Evolutionary conservation across 2,329 filamentous ascomycete genomes (phyloP).

Genomic region (Zymoseptoria ardabiliae): DNA sequence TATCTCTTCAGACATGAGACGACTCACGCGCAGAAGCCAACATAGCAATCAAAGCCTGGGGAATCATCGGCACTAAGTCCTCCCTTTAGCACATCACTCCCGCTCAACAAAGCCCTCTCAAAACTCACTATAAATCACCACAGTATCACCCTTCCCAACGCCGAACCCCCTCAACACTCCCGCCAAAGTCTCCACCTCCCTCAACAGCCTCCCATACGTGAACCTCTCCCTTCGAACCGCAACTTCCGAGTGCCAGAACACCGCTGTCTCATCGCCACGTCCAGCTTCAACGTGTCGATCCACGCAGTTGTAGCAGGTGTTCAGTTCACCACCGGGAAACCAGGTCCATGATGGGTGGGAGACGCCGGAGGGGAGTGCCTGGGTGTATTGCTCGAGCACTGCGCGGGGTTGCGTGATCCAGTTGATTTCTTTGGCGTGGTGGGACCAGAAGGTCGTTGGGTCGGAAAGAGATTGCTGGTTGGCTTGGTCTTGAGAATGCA

Average conservation of each 20-base stretch:
- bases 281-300: slow-evolving; percentile 77
- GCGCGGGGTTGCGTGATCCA: background rate
- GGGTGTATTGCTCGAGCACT: background rate
- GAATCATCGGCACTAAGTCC: slow-evolving; percentile 74
- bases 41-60: slow-evolving; percentile 77
- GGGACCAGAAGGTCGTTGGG: background rate
- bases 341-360: background rate
- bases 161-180: slow-evolving; percentile 76
- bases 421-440: background rate
- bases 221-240: slow-evolving; percentile 63
- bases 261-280: slow-evolving; percentile 64
- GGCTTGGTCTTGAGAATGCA: background rate
- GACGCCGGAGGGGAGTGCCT: background rate
- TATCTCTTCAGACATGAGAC: background rate
- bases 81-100: background rate
- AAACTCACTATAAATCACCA: slow-evolving; percentile 65
- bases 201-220: slow-evolving; percentile 66
- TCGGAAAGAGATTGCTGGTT: background rate
- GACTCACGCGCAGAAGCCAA: slow-evolving; percentile 48
- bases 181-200: slow-evolving; percentile 74
- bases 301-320: slow-evolving; percentile 35
- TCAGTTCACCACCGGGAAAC: background rate
- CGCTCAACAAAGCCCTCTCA: background rate
- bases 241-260: slow-evolving; percentile 84
- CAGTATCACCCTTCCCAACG: slow-evolving; percentile 74